Percentiles rank a stretch among this genome's conserved stretches.
Conservation (phyloP, 352 stramenopile species). For the Blastocystis sp. region DNA sequence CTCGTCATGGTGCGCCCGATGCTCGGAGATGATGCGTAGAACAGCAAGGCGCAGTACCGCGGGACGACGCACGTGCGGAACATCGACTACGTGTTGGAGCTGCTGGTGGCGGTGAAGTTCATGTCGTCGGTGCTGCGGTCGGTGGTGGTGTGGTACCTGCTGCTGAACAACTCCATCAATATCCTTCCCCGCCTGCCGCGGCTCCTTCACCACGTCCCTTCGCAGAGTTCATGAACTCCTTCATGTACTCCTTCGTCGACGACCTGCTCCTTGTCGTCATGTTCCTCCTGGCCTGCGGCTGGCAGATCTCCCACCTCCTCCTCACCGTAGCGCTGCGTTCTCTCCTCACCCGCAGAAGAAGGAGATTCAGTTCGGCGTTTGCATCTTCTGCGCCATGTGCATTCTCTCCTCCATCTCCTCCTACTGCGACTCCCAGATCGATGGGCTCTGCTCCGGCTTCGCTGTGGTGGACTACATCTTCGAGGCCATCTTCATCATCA, state of each 20-base stretch:
- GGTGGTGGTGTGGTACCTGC: not conserved
- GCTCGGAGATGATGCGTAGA: not conserved
- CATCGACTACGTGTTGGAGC: constrained; percentile 22
- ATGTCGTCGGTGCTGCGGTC: constrained; percentile 28
- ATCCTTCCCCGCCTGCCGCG: not conserved
- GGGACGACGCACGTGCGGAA: constrained; percentile 25
- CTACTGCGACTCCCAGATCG: constrained; percentile 62
- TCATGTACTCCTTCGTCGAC: constrained; percentile 24
- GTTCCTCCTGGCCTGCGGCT: constrained; percentile 49
- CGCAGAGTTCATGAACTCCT: constrained; percentile 24
- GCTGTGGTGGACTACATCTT: constrained; percentile 65
- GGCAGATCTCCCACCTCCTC: constrained; percentile 65
- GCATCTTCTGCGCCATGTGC: constrained; percentile 19
- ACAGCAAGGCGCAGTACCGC: constrained; percentile 47
- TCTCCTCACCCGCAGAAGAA: constrained; percentile 6
- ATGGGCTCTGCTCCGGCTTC: constrained; percentile 50
- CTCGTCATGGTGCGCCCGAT: not conserved
- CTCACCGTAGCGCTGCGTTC: not conserved
- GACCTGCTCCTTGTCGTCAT: constrained; percentile 6
- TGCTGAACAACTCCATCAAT: constrained; percentile 41
- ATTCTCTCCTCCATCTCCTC: constrained; percentile 34
- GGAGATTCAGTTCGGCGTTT: constrained; percentile 59
- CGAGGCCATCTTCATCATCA: constrained; percentile 49
- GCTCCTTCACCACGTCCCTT: constrained; percentile 46
- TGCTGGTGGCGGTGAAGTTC: constrained; percentile 41